Conservation (phyloP, 176 grass and related monocot genomes). For the Saccharum spontaneum region DNA sequence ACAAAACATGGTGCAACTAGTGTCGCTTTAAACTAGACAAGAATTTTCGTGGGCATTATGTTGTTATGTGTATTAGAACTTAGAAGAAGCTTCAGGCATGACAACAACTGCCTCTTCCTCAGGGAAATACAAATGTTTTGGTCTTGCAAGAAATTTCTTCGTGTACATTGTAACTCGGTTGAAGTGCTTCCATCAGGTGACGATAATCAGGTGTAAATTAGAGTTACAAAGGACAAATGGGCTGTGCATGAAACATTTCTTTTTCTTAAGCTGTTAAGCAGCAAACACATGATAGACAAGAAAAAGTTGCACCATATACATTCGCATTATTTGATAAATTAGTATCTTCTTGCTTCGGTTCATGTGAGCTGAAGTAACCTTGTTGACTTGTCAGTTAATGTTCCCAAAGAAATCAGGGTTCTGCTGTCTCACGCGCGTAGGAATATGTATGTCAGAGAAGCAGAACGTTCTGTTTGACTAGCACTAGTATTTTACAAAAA, state of each 20-base stretch:
- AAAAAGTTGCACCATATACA: background rate
- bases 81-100: background rate
- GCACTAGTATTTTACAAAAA: background rate
- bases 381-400: constrained; percentile 19
- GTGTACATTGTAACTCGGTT: background rate
- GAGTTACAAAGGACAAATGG: background rate
- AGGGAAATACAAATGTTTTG: background rate
- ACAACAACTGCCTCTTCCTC: background rate
- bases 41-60: background rate
- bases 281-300: background rate
- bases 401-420: background rate
- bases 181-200: background rate
- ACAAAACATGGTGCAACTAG: background rate
- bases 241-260: background rate
- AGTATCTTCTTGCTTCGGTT: background rate
- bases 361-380: background rate
- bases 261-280: background rate
- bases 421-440: constrained; percentile 16
- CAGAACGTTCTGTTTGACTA: background rate
- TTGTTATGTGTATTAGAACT: background rate
- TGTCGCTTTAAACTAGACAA: background rate
- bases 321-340: background rate
- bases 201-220: background rate
- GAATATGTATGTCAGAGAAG: constrained; percentile 6
- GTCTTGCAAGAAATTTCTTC: background rate